Evolutionary conservation across 164 flowering plant genomes (phyloP).

Genomic region (Taxillus chinensis): DNA sequence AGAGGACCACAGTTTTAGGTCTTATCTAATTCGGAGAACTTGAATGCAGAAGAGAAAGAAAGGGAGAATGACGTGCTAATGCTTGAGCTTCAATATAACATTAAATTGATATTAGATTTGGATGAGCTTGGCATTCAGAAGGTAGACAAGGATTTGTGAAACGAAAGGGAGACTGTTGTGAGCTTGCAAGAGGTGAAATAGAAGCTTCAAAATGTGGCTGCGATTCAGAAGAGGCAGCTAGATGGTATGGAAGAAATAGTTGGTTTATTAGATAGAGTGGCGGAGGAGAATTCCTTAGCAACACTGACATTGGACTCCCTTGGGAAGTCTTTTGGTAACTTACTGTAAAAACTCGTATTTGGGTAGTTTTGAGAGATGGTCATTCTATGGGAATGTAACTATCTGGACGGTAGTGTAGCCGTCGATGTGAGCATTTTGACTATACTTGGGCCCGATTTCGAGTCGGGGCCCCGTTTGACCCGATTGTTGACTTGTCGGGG

Average conservation of each 20-base stretch:
- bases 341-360: no score
- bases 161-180: conserved; percentile 59
- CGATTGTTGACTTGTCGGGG: no score
- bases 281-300: conserved; percentile 35
- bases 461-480: no score
- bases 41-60: conserved; percentile 66
- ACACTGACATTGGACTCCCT: conserved; percentile 60
- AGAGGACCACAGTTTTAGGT: conserved; percentile 83
- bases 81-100: conserved; percentile 86
- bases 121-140: conserved; percentile 62
- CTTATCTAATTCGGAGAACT: conserved; percentile 63
- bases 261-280: conserved; percentile 30
- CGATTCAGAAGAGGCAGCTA: conserved; percentile 46
- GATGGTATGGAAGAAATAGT: conserved; percentile 45
- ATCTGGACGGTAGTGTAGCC: no score
- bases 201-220: conserved; percentile 43
- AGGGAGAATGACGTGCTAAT: conserved; percentile 61
- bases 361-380: no score
- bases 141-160: conserved; percentile 54
- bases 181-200: conserved; percentile 65
- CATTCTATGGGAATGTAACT: no score
- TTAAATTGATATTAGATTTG: conserved; percentile 56
- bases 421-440: no score
- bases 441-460: no score
- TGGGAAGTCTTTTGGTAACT: conserved; percentile 34